Evolutionary conservation across 768 basidiomycete species (phyloP), one percentile per base, ranked within the genome.

Genomic region (Phylloporus scabripes): DNA sequence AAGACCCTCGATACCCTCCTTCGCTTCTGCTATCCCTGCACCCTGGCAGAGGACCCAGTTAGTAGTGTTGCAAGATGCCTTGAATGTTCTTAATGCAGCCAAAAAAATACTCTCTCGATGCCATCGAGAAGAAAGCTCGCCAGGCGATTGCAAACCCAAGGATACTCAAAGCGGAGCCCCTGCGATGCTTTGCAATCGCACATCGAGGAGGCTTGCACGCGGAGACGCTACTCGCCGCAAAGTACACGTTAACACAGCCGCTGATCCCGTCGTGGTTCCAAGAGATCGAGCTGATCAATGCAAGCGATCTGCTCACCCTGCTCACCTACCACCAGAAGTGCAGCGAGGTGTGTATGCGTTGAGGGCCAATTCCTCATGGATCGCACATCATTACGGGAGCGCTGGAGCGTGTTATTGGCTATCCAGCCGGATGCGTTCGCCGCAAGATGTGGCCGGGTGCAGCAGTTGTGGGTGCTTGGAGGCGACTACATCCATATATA

Each of bases 101-200:
- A 45, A 33, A 21, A 12, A 63, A 63, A 8, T 63, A 54, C 36
- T 53, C 54, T 1, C 50, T 63, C 7, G 55, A 55, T 7, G 26
- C 12, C 1, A 41, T 63, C 33, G 54, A 61, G 42, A 51, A 20
- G 24, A 60, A 46, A 14, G 43, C 60, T 12, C 48, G 51, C 1
- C 57, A 57, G 2, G 49, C 51, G 26, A 42, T 72, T 15, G 39
- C 49, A 5, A 38, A 36, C 24, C 60, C 64, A 1, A 50, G 59
- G 4, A 42, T 60, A 8, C 42, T 62, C 2, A 47, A 62, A 0
- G 52, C 15, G 0, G 59, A 60, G 2, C 54, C 70, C 1, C 20
- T 72, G 4, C 60, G 61, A 1, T 60, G 60, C 6, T 72, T 66
- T 49, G 68, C 63, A 0, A 56, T 71, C 9, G 65, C 69, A 3